Percentiles rank a stretch among this genome's conserved stretches.
Evolutionary conservation across 371 early-diverging fungal species (phyloP).

Genomic region (Chytridium lagenaria): DNA sequence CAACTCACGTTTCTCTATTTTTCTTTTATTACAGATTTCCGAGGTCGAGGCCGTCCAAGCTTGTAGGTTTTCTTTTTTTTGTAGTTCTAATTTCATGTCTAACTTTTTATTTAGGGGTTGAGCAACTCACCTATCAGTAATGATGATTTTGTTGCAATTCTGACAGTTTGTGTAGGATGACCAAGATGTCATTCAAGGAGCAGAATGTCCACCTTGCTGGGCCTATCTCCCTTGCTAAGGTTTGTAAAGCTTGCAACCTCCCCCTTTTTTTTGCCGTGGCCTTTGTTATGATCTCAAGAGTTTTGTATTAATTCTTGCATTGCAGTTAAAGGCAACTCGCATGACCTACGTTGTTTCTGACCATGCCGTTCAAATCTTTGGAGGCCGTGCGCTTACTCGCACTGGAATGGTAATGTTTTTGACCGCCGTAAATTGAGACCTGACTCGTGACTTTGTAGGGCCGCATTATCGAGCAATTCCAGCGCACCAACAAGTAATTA

Average conservation of each 20-base stretch:
- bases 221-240: slow-evolving; percentile 69
- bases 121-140: slow-evolving; percentile 66
- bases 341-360: slow-evolving; percentile 64
- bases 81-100: not conserved
- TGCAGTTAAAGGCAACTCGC: slow-evolving; percentile 53
- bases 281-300: not conserved
- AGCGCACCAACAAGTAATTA: slow-evolving; percentile 63
- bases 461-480: slow-evolving; percentile 60
- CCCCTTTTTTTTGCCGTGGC: slow-evolving; percentile 18
- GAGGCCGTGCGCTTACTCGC: slow-evolving; percentile 68
- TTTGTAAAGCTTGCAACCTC: slow-evolving; percentile 9
- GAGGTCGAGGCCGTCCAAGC: slow-evolving; percentile 64
- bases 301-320: not conserved
- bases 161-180: slow-evolving; percentile 48
- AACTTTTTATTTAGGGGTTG: slow-evolving; percentile 45
- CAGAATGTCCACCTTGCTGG: slow-evolving; percentile 65
- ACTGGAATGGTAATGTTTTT: slow-evolving; percentile 46
- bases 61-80: slow-evolving; percentile 37
- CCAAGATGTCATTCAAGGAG: slow-evolving; percentile 64
- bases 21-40: slow-evolving; percentile 43
- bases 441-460: slow-evolving; percentile 56
- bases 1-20: no score
- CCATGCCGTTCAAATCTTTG: slow-evolving; percentile 73
- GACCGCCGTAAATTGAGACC: not conserved
- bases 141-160: not conserved